A percentile compares a stretch with the other conserved stretches of the same genome.
These are phyloP conservation scores for Trapa incisa DNA, from an alignment of 345 rosid species.

Conservation along the genomic window DNA sequence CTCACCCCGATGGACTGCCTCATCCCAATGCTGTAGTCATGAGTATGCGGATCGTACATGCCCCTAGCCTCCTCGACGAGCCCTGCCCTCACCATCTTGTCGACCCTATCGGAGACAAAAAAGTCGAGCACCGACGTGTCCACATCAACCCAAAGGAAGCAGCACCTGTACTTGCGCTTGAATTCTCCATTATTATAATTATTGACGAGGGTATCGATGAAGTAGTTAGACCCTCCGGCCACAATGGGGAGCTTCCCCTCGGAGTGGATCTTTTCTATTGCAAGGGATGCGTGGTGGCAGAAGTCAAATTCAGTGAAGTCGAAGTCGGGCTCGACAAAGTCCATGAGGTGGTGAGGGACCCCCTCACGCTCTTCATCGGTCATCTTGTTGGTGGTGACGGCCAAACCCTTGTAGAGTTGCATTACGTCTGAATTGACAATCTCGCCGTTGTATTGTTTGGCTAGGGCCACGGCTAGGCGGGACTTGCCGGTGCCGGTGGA, in stretches of 20 bases:
- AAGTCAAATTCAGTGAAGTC: conserved; percentile 54
- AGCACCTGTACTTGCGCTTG: conserved; percentile 46
- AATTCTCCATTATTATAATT: conserved; percentile 28
- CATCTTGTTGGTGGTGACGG: conserved; percentile 65
- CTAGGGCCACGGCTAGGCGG: too few relatives aligned
- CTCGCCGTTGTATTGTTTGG: too few relatives aligned
- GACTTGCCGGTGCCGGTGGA: too few relatives aligned
- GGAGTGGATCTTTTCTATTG: conserved; percentile 28
- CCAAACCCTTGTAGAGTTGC: conserved; percentile 65
- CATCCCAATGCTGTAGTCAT: conserved; percentile 43
- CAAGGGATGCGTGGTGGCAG: conserved; percentile 24
- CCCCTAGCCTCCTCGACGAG: conserved; percentile 50
- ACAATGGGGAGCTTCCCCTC: conserved; percentile 50
- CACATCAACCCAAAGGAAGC: conserved; percentile 82
- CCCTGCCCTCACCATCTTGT: conserved; percentile 60
- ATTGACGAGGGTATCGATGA: conserved; percentile 51
- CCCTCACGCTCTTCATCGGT: conserved; percentile 62
- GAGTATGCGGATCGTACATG: conserved; percentile 36
- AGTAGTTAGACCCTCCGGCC: conserved; percentile 89
- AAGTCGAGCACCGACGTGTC: conserved; percentile 38
- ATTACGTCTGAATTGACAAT: conserved; percentile 67
- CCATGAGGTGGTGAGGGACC: conserved; percentile 68
- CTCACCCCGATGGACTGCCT: conserved; percentile 71
- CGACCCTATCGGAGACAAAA: conserved; percentile 61
- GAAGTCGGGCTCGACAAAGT: conserved; percentile 33